Evolutionary conservation across 2,329 filamentous ascomycete species (phyloP), one percentile per base, ranked within the genome.

Genomic region (Apiospora rasikravindrae): DNA sequence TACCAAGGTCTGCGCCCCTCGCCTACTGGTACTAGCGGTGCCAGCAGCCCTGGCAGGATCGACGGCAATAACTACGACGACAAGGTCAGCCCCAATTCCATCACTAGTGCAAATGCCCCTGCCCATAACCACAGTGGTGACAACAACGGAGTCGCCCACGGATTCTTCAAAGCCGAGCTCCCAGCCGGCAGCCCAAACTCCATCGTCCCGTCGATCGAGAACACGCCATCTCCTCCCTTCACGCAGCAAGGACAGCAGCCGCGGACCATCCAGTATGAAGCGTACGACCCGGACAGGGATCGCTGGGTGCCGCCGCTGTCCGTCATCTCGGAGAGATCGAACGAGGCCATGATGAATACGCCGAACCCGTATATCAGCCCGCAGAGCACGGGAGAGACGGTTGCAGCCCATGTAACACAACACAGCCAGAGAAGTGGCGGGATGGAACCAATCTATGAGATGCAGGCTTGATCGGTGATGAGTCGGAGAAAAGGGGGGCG

Each of bases 241-340:
- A 29, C 24, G 8, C 40, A 8, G 6, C 66, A 26, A 7, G 26
- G 26, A 47, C 40, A 68, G 40, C 29, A 26, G 10, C 40, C n/a
- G n/a, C 40, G 26, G 42, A n/a, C 66, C 6, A 11, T 29, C 7
- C 22, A 45, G 64, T 44, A 44, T 11, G 37, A 42, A 10, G 40
- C 42, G 19, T 68, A 68, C 66, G n/a, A 45, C 42, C 66, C 66
- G 24, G 40, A 47, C 10, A 40, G 29, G 6, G 24, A 68, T n/a
- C n/a, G 40, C 1, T 26, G 6, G n/a, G 66, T 33, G 7, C 66
- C 66, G n/a, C 66, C 66, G n/a, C 40, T 47, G 22, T 44, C 40
- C 42, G 66, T n/a, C 22, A 68, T 47, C 66, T 47, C 66, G 6
- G 66, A 47, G 66, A 26, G 40, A 44, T 68, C 66, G 66, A 64